Evolutionary conservation across 2,329 filamentous ascomycete species (phyloP).

Genomic region (Domatiomyces catenatus): DNA sequence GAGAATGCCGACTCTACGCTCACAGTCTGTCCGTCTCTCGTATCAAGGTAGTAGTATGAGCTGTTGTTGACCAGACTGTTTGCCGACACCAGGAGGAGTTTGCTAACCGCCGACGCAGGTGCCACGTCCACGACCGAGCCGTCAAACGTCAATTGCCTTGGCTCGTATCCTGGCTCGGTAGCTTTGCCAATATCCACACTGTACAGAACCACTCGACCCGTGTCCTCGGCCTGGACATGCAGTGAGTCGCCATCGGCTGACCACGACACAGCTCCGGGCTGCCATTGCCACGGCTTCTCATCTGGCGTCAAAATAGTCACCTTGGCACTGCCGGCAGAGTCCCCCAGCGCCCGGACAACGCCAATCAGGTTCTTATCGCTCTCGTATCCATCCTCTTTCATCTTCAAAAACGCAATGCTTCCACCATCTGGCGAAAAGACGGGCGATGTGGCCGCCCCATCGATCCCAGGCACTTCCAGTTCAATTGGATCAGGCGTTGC

Average conservation of each 20-base stretch:
- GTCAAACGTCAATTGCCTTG: slow-evolving; percentile 24
- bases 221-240: slow-evolving; percentile 28
- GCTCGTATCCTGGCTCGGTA: slow-evolving; percentile 4
- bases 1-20: slow-evolving; percentile 26
- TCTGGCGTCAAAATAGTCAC: slow-evolving; percentile 23
- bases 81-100: slow-evolving; percentile 28
- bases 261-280: slow-evolving; percentile 28
- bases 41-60: slow-evolving; percentile 27
- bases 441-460: slow-evolving; percentile 31
- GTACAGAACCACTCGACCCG: slow-evolving; percentile 29
- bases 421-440: slow-evolving; percentile 30
- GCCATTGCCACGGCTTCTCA: slow-evolving; percentile 28
- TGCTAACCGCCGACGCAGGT: slow-evolving; percentile 22
- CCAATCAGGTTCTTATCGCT: slow-evolving; percentile 36
- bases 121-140: slow-evolving; percentile 28
- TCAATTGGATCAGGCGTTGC: slow-evolving; percentile 20
- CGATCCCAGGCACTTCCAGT: slow-evolving; percentile 20
- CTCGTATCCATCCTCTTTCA: slow-evolving; percentile 82
- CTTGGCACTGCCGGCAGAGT: slow-evolving; percentile 14
- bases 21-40: slow-evolving; percentile 19
- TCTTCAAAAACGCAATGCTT: slow-evolving; percentile 35
- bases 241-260: slow-evolving; percentile 27
- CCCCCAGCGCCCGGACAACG: slow-evolving; percentile 28
- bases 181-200: slow-evolving; percentile 15
- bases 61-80: slow-evolving; percentile 32